Evolutionary conservation across 2,329 filamentous ascomycete species (phyloP).

Genomic region (Aspergillus sp.): DNA sequence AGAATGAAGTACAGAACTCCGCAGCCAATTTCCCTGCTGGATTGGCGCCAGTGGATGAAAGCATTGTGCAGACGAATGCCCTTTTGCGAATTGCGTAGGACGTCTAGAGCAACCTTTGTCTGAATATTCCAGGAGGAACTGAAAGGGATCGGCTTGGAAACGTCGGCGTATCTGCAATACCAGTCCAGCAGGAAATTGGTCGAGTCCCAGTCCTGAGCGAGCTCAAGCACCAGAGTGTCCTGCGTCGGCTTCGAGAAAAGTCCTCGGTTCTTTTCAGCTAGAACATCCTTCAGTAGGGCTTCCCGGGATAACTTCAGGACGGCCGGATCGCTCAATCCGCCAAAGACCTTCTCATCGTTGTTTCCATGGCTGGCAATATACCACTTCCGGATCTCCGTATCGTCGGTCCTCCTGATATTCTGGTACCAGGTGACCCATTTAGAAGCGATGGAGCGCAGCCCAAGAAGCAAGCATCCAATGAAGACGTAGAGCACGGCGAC

Average conservation of each 20-base stretch:
- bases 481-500: constrained; percentile 55
- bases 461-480: constrained; percentile 50
- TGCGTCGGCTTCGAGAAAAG: constrained; percentile 43
- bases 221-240: constrained; percentile 48
- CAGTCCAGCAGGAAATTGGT: constrained; percentile 55
- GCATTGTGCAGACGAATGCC: constrained; percentile 56
- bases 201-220: constrained; percentile 52
- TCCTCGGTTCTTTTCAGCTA: constrained; percentile 42
- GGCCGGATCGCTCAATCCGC: constrained; percentile 48
- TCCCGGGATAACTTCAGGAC: constrained; percentile 48
- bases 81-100: constrained; percentile 52
- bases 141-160: constrained; percentile 51
- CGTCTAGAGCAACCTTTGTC: constrained; percentile 53
- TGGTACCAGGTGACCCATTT: constrained; percentile 59
- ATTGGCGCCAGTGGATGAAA: constrained; percentile 58
- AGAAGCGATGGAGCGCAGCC: constrained; percentile 53
- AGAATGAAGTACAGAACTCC: constrained; percentile 55
- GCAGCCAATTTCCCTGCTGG: constrained; percentile 53
- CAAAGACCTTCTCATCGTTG: constrained; percentile 39
- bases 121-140: constrained; percentile 60
- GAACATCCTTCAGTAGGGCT: constrained; percentile 45
- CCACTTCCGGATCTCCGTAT: constrained; percentile 40
- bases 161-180: constrained; percentile 50
- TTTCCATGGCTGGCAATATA: constrained; percentile 33
- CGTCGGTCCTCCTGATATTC: constrained; percentile 37